These are phyloP conservation scores for Phialophora verrucosa DNA, from an alignment of 2,329 filamentous ascomycete genomes.

Conservation along the genomic window DNA sequence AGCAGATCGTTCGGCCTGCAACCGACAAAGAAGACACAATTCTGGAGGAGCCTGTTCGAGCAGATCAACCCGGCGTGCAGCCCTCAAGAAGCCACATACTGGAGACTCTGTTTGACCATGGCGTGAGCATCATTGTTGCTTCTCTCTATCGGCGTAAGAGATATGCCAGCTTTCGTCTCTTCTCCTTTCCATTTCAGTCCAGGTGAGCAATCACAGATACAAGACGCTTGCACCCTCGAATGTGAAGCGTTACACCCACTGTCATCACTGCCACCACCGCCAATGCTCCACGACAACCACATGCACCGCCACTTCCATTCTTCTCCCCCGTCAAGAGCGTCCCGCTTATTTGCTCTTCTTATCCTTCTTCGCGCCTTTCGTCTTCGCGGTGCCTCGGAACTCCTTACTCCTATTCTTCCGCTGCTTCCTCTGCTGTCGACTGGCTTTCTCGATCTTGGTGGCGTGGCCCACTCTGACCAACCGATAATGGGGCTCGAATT, in stretches of 20 bases:
- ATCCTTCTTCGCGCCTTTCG: constrained; percentile 96
- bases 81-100: neutral
- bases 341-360: constrained; percentile 68
- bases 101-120: constrained; percentile 7
- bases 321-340: constrained; percentile 9
- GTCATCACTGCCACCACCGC: constrained; percentile 9
- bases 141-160: neutral
- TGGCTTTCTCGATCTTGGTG: constrained; percentile 94
- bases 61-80: neutral
- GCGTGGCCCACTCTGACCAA: constrained; percentile 91
- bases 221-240: neutral
- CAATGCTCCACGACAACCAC: constrained; percentile 28
- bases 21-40: neutral
- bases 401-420: constrained; percentile 99
- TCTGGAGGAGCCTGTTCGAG: neutral
- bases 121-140: neutral
- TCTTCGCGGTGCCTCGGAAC: constrained; percentile 96
- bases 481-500: constrained; percentile 99
- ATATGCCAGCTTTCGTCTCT: constrained; percentile 3
- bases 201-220: neutral
- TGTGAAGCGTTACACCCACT: neutral
- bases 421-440: constrained; percentile 99
- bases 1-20: neutral
- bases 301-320: constrained; percentile 23
- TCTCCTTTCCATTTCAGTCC: neutral